Conservation (phyloP, 2,329 filamentous ascomycete species). For the Fusarium tupiense region DNA sequence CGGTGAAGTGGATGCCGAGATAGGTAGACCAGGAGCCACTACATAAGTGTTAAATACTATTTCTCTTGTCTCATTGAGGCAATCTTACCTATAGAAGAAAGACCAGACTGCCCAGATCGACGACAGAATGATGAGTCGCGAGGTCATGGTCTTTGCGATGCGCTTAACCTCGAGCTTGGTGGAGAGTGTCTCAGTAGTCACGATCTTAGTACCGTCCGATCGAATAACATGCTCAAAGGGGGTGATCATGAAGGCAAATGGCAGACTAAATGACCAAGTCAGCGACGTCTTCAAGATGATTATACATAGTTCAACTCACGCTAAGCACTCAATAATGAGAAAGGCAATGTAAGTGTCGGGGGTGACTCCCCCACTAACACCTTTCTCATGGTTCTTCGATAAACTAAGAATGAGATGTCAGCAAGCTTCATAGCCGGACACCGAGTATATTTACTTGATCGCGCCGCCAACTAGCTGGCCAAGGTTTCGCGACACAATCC, state of each 20-base stretch:
- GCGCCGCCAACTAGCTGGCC: slow-evolving; percentile 10
- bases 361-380: slow-evolving; percentile 1
- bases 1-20: slow-evolving; percentile 11
- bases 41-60: rapidly evolving
- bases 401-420: not conserved
- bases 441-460: not conserved
- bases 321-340: slow-evolving; percentile 6
- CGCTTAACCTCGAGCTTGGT: slow-evolving; percentile 10
- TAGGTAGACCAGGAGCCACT: slow-evolving; percentile 18
- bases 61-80: rapidly evolving
- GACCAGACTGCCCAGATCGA: slow-evolving; percentile 8
- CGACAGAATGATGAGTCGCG: not conserved
- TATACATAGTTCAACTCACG: not conserved
- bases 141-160: slow-evolving; percentile 13
- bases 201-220: slow-evolving; percentile 14
- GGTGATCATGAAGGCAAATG: slow-evolving; percentile 6
- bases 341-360: slow-evolving; percentile 13
- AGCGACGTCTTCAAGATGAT: rapidly evolving
- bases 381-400: slow-evolving; percentile 10
- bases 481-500: slow-evolving; percentile 7
- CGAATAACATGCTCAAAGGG: slow-evolving; percentile 9
- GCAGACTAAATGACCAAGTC: not conserved
- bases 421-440: rapidly evolving
- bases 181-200: not conserved
- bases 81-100: slow-evolving; percentile 3